Evolutionary conservation across 169 alveolate genomes (phyloP), one percentile per base, ranked within the genome.

Genomic region (Cyclospora cayetanensis): DNA sequence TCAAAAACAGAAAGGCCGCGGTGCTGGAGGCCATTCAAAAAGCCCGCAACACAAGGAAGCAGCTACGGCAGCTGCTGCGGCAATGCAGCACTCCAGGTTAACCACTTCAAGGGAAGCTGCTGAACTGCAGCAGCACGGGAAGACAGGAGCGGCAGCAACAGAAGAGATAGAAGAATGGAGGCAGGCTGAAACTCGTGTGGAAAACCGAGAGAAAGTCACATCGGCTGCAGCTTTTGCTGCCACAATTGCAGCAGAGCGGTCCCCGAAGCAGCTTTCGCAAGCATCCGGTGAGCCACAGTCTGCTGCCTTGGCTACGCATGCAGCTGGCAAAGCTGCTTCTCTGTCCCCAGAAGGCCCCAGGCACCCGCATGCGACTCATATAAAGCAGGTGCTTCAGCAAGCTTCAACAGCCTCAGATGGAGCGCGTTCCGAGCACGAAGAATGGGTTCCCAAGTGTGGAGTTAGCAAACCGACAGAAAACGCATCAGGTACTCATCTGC

Each of bases 301-400:
- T 5, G 80, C 80, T 18, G 80, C 80, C 35, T 42, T 27, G 7
- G 80, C 80, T 9, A 46, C 80, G 35, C 52, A 68, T 4, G 50
- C 29, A 68, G 46, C 80, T 68, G 80, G 52, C 35, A 46, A 42
- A 29, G 80, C 80, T 65, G 76, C 76, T n/a, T 35, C 76, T 65
- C 43, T 11, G 12, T 65, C 76, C 18, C 52, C 80, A 68, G 27
- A n/a, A 25, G 80, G 35, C 46, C 9, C 29, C 46, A 46, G 35
- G 80, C 46, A 68, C 52, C 80, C n/a, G n/a, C n/a, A n/a, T n/a
- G n/a, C n/a, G n/a, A n/a, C n/a, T n/a, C n/a, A n/a, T n/a, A n/a
- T n/a, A n/a, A n/a, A n/a, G n/a, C n/a, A n/a, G n/a, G n/a, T n/a
- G n/a, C n/a, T n/a, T n/a, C n/a, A n/a, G n/a, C n/a, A n/a, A n/a